A percentile compares a stretch with the other conserved stretches of the same genome.
Evolutionary conservation across 495 filamentous ascomycete genomes (phyloP).

Genomic region (Annulohypoxylon nitens): DNA sequence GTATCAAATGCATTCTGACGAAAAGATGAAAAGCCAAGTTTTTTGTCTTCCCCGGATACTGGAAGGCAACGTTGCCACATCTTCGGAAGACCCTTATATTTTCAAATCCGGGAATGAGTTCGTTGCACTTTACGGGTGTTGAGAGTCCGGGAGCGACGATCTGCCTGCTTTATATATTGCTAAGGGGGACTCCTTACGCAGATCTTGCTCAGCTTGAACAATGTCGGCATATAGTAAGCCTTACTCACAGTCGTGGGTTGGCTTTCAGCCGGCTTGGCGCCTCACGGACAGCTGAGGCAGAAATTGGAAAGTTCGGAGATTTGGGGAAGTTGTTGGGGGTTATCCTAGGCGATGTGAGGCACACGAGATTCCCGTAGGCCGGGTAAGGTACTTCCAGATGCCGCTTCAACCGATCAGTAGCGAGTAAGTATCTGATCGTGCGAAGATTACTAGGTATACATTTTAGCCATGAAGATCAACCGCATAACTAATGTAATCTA

Average conservation of each 20-base stretch:
- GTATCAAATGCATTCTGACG: slow-evolving; percentile 2
- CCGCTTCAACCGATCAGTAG: slow-evolving; percentile 40
- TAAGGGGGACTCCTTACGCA: slow-evolving; percentile 8
- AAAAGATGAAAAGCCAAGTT: neutral
- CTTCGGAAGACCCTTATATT: neutral
- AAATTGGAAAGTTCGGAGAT: slow-evolving; percentile 7
- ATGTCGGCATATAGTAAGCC: slow-evolving; percentile 29
- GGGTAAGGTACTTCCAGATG: slow-evolving; percentile 16
- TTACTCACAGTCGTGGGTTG: slow-evolving; percentile 12
- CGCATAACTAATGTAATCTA: slow-evolving; percentile 33
- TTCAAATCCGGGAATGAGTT: slow-evolving; percentile 26
- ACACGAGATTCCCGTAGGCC: slow-evolving; percentile 2
- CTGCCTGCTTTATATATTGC: slow-evolving; percentile 36
- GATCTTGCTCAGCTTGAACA: slow-evolving; percentile 41
- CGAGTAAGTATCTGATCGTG: slow-evolving; percentile 8
- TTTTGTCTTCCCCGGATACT: neutral
- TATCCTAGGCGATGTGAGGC: neutral
- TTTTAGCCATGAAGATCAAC: slow-evolving; percentile 38
- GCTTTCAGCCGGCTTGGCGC: slow-evolving; percentile 47
- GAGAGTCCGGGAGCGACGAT: slow-evolving; percentile 39
- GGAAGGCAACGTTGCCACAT: slow-evolving; percentile 29
- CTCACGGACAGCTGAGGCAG: slow-evolving; percentile 23
- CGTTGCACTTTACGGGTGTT: slow-evolving; percentile 21
- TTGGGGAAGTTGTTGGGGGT: slow-evolving; percentile 10
- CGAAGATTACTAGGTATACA: slow-evolving; percentile 20